Conservation (phyloP, 2,329 filamentous ascomycete genomes). For the Colletotrichum noveboracense region DNA sequence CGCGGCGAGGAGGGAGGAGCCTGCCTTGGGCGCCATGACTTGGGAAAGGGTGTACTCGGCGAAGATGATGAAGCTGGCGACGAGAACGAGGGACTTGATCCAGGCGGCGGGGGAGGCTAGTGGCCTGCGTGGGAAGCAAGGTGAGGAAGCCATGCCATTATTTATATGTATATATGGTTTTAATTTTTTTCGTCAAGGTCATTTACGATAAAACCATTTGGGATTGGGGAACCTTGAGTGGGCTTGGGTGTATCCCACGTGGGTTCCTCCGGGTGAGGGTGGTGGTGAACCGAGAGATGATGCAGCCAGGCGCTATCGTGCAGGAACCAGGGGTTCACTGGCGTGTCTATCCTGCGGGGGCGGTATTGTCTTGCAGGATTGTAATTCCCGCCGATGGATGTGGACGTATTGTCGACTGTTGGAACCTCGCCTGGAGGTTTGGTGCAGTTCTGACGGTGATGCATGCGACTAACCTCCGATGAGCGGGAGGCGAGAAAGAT, state of each 20-base stretch:
- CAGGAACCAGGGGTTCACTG: neutral
- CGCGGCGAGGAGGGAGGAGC: constrained; percentile 12
- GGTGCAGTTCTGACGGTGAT: neutral
- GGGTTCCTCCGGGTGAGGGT: neutral
- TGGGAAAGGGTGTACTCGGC: constrained; percentile 7
- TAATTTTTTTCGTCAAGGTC: neutral
- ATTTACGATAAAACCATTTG: neutral
- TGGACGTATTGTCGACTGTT: neutral
- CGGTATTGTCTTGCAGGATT: neutral
- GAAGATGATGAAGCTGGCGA: constrained; percentile 12
- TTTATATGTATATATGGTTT: neutral
- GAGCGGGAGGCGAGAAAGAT: neutral
- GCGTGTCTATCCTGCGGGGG: neutral
- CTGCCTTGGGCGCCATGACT: constrained; percentile 15
- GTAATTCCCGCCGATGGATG: neutral
- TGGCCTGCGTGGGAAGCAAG: constrained; percentile 2
- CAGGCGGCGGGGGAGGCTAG: constrained; percentile 15
- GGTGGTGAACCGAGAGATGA: neutral
- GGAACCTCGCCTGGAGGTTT: neutral
- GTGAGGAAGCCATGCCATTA: constrained; percentile 19
- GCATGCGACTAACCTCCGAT: neutral
- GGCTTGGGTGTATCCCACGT: neutral
- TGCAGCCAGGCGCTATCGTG: neutral
- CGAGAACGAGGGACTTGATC: constrained; percentile 16
- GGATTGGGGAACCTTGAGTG: neutral